Evolutionary conservation across 169 alveolate genomes (phyloP).

Genomic region (Babesia ovata): DNA sequence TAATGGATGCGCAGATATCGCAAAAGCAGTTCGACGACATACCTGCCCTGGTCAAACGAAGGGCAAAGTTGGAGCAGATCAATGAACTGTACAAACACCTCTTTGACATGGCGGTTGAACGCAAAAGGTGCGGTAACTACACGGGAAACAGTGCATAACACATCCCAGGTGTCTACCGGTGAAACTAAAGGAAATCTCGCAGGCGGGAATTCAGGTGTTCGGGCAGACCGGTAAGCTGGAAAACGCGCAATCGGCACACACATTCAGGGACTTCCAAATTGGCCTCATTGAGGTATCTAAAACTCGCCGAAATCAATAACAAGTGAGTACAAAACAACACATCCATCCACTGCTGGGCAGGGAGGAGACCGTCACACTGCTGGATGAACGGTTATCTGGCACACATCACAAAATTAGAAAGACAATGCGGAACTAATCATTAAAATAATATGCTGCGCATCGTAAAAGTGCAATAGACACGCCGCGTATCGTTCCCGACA

Average conservation of each 20-base stretch:
- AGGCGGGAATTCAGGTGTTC: conserved; percentile 54
- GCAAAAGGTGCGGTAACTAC: conserved; percentile 50
- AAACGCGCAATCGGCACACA: neutral
- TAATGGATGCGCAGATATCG: conserved; percentile 32
- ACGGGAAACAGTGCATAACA: neutral
- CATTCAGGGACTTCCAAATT: conserved; percentile 43
- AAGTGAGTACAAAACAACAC: conserved; percentile 6
- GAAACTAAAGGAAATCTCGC: conserved; percentile 48
- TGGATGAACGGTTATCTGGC: conserved; percentile 40
- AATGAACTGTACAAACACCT: conserved; percentile 64
- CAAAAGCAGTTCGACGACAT: conserved; percentile 69
- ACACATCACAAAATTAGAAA: conserved; percentile 16
- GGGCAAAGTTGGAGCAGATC: conserved; percentile 75
- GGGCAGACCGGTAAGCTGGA: conserved; percentile 61
- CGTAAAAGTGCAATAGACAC: neutral
- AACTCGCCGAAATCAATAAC: conserved; percentile 45
- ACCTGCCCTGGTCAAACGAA: conserved; percentile 71
- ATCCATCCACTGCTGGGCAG: conserved; percentile 6
- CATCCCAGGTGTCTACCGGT: conserved; percentile 58
- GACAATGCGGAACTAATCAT: neutral
- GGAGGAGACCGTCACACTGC: conserved; percentile 54
- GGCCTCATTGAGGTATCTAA: conserved; percentile 53
- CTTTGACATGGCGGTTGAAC: conserved; percentile 70
- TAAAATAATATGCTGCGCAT: neutral
- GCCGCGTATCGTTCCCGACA: conserved; percentile 7